phyloP scores from a whole-genome alignment of 2,329 filamentous ascomycete species.

The Neocucurbitaria cava region DNA sequence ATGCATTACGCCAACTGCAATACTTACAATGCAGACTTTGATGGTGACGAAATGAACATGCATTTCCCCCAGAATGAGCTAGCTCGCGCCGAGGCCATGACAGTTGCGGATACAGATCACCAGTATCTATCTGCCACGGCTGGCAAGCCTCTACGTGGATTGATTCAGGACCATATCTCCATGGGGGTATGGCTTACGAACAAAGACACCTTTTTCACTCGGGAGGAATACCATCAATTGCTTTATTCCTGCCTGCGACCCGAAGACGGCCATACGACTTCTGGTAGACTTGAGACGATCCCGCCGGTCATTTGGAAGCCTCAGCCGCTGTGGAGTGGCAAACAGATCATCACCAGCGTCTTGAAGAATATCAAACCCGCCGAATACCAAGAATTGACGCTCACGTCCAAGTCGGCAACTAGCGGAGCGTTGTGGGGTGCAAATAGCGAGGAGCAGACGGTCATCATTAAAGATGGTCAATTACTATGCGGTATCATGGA shows the following conservation, averaged over 20 bases:
- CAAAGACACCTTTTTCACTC: constrained; percentile 87
- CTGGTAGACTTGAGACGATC: constrained; percentile 81
- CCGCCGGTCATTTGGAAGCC: constrained; percentile 85
- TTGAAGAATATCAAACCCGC: constrained; percentile 87
- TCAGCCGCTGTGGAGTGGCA: constrained; percentile 86
- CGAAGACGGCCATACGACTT: constrained; percentile 85
- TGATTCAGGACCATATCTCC: constrained; percentile 98
- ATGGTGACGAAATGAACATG: constrained; percentile 99
- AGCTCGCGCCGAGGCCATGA: constrained; percentile 88
- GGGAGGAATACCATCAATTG: constrained; percentile 90
- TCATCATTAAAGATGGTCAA: constrained; percentile 86
- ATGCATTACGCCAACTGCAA: constrained; percentile 99
- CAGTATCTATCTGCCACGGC: constrained; percentile 95
- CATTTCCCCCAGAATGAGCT: constrained; percentile 98
- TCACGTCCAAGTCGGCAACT: constrained; percentile 80
- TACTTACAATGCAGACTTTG: constrained; percentile 99
- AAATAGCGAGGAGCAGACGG: constrained; percentile 77
- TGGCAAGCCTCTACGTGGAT: constrained; percentile 89
- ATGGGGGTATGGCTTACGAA: constrained; percentile 91
- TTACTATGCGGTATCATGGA: constrained; percentile 91
- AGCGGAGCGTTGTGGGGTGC: constrained; percentile 78
- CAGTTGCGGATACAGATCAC: constrained; percentile 94
- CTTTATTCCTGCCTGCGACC: constrained; percentile 89
- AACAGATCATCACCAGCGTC: constrained; percentile 92
- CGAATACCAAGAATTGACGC: constrained; percentile 76